Evolutionary conservation across 108 stramenopile species (phyloP), one percentile per base, ranked within the genome.

Genomic region (Stephanodiscus triporus): DNA sequence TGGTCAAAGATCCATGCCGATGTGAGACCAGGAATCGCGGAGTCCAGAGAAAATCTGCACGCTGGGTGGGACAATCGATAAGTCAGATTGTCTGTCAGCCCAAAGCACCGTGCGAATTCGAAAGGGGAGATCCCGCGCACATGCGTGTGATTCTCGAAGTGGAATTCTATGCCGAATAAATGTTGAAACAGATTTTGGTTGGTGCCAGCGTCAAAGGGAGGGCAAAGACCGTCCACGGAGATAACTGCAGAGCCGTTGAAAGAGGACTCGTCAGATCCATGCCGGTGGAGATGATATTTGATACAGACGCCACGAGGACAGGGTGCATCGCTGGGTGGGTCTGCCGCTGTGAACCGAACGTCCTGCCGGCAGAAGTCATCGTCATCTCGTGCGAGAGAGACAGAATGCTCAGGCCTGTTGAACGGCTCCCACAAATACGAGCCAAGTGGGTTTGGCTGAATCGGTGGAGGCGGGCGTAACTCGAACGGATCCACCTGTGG

Each of bases 61-160:
- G 23, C 16, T 14, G 42, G 58, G 42, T 27, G 1, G 1, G 53
- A 55, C 6, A 69, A 26, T 20, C 37, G 2, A 57, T 57, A 56
- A 17, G 55, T 42, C 3, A 70, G 24, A n/a, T 59, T 34, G 43
- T 60, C 24, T n/a, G 19, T 16, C 0, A 70, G 16, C 9, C 54
- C 42, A n/a, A 34, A 70, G 47, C 30, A 68, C 19, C 50, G 51
- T 54, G 68, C n/a, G n/a, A n/a, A n/a, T n/a, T n/a, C n/a, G n/a
- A n/a, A n/a, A n/a, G n/a, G n/a, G 32, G 32, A 34, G 5, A 70
- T 56, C 10, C 22, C 26, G 0, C 68, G 56, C 0, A 70, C 55
- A 13, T 38, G 20, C 0, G 9, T 49, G 29, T 40, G 16, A 23
- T 22, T 20, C 6, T 70, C 40, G 0, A 10, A 9, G 26, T 16